Percentiles rank a stretch among this genome's conserved stretches.
These are phyloP conservation scores for Glebionis coronaria DNA, from an alignment of 129 eudicot genomes.

Conservation along the genomic window DNA sequence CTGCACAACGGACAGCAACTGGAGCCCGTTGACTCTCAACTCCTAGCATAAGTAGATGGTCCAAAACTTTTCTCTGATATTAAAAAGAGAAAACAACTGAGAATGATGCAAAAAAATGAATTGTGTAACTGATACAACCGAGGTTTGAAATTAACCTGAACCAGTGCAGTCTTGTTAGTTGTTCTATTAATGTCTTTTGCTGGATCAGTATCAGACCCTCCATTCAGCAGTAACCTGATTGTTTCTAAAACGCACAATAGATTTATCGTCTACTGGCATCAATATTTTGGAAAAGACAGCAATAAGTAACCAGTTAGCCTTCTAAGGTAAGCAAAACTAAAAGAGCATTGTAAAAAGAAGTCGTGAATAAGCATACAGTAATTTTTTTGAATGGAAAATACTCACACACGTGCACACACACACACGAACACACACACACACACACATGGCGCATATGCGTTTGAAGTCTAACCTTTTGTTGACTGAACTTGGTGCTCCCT, in stretches of 20 bases:
- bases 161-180: constrained; percentile 74
- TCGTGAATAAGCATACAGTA: no score
- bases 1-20: constrained; percentile 81
- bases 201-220: constrained; percentile 56
- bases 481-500: constrained; percentile 74
- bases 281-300: constrained; percentile 20
- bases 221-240: constrained; percentile 55
- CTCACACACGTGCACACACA: no score
- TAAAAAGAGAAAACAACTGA: constrained; percentile 3
- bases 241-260: constrained; percentile 87
- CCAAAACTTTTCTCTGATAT: constrained; percentile 63
- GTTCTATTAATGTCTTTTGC: constrained; percentile 47
- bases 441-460: no score
- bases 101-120: neutral
- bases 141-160: constrained; percentile 56
- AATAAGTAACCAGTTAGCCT: constrained; percentile 29
- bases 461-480: constrained; percentile 77
- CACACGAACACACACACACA: no score
- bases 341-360: neutral
- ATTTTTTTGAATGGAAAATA: no score
- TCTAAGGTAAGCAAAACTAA: neutral
- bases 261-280: constrained; percentile 88
- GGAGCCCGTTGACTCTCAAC: constrained; percentile 98
- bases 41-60: constrained; percentile 79
- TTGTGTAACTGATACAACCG: neutral